Conservation (phyloP, 2,329 filamentous ascomycete genomes). For the Cladosporium colombiae region DNA sequence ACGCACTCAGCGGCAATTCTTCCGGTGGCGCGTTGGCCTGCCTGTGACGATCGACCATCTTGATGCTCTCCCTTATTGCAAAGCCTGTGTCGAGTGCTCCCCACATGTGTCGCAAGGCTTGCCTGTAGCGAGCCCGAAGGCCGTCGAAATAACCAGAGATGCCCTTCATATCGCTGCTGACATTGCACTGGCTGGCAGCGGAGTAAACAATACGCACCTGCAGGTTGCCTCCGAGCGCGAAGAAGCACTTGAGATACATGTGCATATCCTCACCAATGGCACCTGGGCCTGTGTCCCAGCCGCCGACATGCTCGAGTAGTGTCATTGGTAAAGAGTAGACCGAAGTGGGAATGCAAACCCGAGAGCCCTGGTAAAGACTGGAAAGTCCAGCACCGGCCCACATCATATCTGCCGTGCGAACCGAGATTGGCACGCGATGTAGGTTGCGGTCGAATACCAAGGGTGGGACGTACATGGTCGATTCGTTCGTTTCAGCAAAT, state of each 20-base stretch:
- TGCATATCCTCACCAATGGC: constrained; percentile 76
- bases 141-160: constrained; percentile 58
- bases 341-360: constrained; percentile 69
- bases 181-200: constrained; percentile 72
- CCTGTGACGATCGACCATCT: constrained; percentile 32
- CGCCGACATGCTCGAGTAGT: constrained; percentile 67
- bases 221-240: constrained; percentile 69
- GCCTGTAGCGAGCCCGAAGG: constrained; percentile 67
- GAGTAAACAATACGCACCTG: constrained; percentile 65
- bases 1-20: constrained; percentile 29
- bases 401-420: constrained; percentile 70
- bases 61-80: constrained; percentile 48
- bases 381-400: constrained; percentile 73
- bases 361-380: constrained; percentile 64
- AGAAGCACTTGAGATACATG: constrained; percentile 79
- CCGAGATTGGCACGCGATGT: constrained; percentile 65
- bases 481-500: constrained; percentile 60
- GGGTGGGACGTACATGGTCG: constrained; percentile 68
- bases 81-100: constrained; percentile 70
- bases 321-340: constrained; percentile 71
- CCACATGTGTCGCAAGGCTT: constrained; percentile 76
- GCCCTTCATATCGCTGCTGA: constrained; percentile 61
- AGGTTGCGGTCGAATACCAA: constrained; percentile 76
- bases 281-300: constrained; percentile 70
- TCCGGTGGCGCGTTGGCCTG: constrained; percentile 18